Evolutionary conservation across 106 monocot genomes (phyloP).

Genomic region (Triglochin maritima): DNA sequence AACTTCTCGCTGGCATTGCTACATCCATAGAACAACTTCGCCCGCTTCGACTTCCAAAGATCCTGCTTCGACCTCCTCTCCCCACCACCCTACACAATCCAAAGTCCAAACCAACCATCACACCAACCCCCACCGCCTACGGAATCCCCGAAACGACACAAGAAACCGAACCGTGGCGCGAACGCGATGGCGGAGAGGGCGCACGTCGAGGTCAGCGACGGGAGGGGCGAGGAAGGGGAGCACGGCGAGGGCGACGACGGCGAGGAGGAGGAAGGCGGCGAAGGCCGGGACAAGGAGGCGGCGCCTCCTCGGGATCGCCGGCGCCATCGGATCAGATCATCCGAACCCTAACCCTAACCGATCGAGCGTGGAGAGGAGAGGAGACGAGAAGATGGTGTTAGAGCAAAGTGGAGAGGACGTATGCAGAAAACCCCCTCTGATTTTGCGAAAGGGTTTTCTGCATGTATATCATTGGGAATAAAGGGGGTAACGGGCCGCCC

Average conservation of each 20-base stretch:
- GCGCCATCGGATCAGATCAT: no score
- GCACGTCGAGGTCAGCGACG: constrained; percentile 14
- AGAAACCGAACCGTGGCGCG: constrained; percentile 4
- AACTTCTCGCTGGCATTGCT: constrained; percentile 57
- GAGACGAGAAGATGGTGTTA: background rate
- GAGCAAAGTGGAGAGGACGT: no score
- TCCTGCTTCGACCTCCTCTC: constrained; percentile 21
- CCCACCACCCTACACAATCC: constrained; percentile 14
- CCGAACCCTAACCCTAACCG: background rate
- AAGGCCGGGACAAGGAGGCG: constrained; percentile 10
- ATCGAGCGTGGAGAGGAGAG: background rate
- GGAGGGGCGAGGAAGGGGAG: constrained; percentile 41
- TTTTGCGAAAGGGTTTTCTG: no score
- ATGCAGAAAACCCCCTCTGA: no score
- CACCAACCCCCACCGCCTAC: background rate
- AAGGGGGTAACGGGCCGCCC: no score
- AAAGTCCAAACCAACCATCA: background rate
- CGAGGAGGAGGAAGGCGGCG: constrained; percentile 16
- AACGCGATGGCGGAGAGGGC: background rate
- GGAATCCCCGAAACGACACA: constrained; percentile 43
- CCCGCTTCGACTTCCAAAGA: constrained; percentile 58
- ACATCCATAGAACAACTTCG: constrained; percentile 54
- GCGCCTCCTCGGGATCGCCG: constrained; percentile 44
- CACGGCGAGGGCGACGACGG: constrained; percentile 19
- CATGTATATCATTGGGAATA: no score